Conservation (phyloP, 2,329 filamentous ascomycete genomes). For the Nothophaeocryptopus gaeumannii region DNA sequence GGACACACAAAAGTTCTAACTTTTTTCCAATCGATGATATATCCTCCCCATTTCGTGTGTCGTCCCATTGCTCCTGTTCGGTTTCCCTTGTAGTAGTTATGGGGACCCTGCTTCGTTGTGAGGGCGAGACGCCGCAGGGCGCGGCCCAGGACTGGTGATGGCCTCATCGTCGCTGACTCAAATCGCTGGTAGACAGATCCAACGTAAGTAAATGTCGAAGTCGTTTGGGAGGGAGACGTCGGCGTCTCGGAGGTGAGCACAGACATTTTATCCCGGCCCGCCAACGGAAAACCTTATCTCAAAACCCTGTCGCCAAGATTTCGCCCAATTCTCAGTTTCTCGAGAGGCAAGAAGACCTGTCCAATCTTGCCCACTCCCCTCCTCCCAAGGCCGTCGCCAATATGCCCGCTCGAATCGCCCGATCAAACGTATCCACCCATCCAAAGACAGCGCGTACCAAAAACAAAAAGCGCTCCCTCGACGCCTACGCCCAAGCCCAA, state of each 20-base stretch:
- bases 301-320: too few species aligned
- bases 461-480: conserved; percentile 54
- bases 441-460: conserved; percentile 40
- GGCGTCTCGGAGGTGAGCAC: conserved; percentile 11
- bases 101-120: conserved; percentile 88
- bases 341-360: too few species aligned
- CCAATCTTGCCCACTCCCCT: background rate
- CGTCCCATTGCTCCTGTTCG: conserved; percentile 81
- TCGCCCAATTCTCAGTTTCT: too few species aligned
- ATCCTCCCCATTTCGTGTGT: conserved; percentile 80
- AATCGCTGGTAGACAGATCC: background rate
- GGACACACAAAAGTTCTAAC: conserved; percentile 89
- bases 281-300: too few species aligned
- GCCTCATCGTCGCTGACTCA: conserved; percentile 46
- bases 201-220: background rate
- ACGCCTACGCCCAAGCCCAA: conserved; percentile 66
- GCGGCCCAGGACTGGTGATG: conserved; percentile 65
- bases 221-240: conserved; percentile 4
- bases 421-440: conserved; percentile 29
- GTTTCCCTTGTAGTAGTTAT: conserved; percentile 97
- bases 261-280: too few species aligned
- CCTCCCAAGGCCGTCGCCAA: conserved; percentile 15
- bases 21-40: conserved; percentile 78
- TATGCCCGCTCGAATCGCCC: conserved; percentile 48
- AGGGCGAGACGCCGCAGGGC: conserved; percentile 72